Conservation (phyloP, 805 yeast genomes). For the Grigorovia humatica region DNA sequence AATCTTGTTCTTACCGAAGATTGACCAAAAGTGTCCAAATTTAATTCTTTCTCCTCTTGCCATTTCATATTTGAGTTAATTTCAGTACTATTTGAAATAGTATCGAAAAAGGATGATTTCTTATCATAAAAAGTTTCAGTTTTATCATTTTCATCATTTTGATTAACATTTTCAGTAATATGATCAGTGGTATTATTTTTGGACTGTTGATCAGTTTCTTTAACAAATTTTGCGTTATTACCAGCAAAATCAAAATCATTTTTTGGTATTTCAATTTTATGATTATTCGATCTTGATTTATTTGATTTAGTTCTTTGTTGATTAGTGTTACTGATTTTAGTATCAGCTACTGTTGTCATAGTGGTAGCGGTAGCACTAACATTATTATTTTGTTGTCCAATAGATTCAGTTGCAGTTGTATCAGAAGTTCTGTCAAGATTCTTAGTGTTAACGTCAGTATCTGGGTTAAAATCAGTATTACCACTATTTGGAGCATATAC, state of each 20-base stretch:
- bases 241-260: slow-evolving; percentile 68
- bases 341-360: background rate
- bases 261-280: slow-evolving; percentile 33
- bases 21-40: slow-evolving; percentile 79
- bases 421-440: too few relatives aligned
- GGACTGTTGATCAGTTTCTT: slow-evolving; percentile 33
- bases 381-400: too few relatives aligned
- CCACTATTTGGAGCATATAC: slow-evolving; percentile 22
- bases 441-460: too few relatives aligned
- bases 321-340: background rate
- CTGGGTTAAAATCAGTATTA: slow-evolving; percentile 3
- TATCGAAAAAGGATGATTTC: slow-evolving; percentile 80
- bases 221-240: slow-evolving; percentile 61
- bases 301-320: background rate
- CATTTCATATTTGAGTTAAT: slow-evolving; percentile 45
- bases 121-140: slow-evolving; percentile 51
- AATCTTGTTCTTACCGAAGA: slow-evolving; percentile 38
- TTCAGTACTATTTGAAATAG: slow-evolving; percentile 59
- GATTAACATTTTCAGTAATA: slow-evolving; percentile 3
- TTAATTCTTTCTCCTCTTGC: slow-evolving; percentile 61
- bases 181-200: slow-evolving; percentile 18
- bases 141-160: background rate
- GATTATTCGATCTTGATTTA: slow-evolving; percentile 1
- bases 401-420: too few relatives aligned
- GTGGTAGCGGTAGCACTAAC: background rate